These are phyloP conservation scores for Cupressus sempervirens DNA, from an alignment of 75 land plant genomes.

Conservation along the genomic window DNA sequence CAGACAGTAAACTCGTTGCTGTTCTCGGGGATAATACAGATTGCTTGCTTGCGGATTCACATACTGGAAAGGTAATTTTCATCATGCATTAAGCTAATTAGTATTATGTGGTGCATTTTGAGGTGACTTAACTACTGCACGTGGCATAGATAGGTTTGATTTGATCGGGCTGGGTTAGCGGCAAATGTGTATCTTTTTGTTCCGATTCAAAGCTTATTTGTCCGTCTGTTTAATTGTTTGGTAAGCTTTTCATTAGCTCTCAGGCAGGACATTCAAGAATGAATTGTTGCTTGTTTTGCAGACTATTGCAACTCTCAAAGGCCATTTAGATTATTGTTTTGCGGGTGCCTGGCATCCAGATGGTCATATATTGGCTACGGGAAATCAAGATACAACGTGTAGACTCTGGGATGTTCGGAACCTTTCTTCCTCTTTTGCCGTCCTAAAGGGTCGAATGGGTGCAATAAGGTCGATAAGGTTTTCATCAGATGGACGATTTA, in stretches of 20 bases:
- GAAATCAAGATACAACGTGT: slow-evolving; percentile 93
- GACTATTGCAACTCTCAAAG: slow-evolving; percentile 70
- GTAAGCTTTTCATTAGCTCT: neutral
- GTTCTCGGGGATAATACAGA: slow-evolving; percentile 90
- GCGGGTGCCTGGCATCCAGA: slow-evolving; percentile 98
- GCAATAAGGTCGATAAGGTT: slow-evolving; percentile 90
- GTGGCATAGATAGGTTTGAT: neutral
- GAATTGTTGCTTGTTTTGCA: slow-evolving; percentile 18
- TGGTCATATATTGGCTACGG: slow-evolving; percentile 82
- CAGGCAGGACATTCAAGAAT: neutral
- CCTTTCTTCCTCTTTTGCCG: slow-evolving; percentile 62
- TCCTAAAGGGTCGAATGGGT: slow-evolving; percentile 89
- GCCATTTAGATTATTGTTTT: slow-evolving; percentile 91
- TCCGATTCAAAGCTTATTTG: neutral
- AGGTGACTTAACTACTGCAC: neutral
- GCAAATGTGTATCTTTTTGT: neutral
- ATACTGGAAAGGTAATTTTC: slow-evolving; percentile 75
- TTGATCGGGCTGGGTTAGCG: neutral
- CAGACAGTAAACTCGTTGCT: slow-evolving; percentile 75
- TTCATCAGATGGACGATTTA: slow-evolving; percentile 80
- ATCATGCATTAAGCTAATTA: neutral
- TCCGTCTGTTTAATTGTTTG: neutral
- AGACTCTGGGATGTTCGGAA: slow-evolving; percentile 93
- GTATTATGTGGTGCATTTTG: neutral
- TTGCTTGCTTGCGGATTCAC: slow-evolving; percentile 72